phyloP scores from a whole-genome alignment of 805 yeast genomes.

The Pichia eremophila region DNA sequence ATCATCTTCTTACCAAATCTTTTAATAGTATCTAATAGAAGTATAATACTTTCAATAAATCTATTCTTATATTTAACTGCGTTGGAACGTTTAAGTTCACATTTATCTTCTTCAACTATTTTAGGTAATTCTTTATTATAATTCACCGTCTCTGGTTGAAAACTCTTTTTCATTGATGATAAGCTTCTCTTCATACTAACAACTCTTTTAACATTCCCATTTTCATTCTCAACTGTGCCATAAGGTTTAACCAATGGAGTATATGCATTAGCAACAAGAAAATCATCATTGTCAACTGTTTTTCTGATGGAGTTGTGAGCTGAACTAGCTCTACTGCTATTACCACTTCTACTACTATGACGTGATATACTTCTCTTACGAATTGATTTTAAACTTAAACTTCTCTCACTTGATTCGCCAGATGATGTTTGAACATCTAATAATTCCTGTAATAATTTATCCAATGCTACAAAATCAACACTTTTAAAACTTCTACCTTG shows the following conservation, averaged over 20 bases:
- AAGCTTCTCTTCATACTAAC: slow-evolving; percentile 2
- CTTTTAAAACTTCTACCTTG: slow-evolving; percentile 1
- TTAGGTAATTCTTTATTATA: not conserved
- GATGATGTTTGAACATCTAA: not conserved
- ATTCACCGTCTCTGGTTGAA: no score
- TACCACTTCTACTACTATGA: not conserved
- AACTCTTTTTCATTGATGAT: not conserved
- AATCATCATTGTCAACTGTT: not conserved
- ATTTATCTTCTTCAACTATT: not conserved
- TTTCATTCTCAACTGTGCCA: not conserved
- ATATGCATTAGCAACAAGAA: not conserved
- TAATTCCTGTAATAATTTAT: slow-evolving; percentile 2
- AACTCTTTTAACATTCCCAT: not conserved
- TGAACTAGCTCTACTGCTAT: not conserved
- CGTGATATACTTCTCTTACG: no score
- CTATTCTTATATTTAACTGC: slow-evolving; percentile 26
- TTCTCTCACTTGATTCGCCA: not conserved
- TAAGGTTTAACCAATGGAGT: not conserved
- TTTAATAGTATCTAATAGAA: slow-evolving; percentile 10
- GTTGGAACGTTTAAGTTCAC: slow-evolving; percentile 21
- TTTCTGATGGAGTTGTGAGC: no score
- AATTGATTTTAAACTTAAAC: not conserved
- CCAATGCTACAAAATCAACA: slow-evolving; percentile 4
- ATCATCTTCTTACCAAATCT: slow-evolving; percentile 12
- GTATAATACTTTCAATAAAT: slow-evolving; percentile 18